Conservation (phyloP, 805 yeast species). For the Saccharomycopsis oosterbeekiorum region DNA sequence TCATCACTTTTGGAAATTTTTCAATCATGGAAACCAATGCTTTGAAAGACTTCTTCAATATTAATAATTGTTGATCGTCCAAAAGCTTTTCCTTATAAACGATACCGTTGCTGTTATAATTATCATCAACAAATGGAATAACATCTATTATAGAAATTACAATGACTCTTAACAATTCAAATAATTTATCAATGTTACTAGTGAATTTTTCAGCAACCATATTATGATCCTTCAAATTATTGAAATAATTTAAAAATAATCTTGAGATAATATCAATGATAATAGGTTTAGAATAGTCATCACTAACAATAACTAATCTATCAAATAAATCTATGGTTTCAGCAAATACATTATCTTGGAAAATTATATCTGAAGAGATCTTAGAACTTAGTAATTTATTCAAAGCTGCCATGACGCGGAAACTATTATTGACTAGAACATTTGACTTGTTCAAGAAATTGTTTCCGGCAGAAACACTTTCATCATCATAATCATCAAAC, state of each 20-base stretch:
- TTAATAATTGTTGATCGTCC: conserved; percentile 27
- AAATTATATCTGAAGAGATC: conserved; percentile 47
- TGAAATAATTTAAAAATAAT: conserved; percentile 39
- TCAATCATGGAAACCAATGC: conserved; percentile 53
- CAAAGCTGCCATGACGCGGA: conserved; percentile 40
- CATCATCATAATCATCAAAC: not conserved
- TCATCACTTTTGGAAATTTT: conserved; percentile 57
- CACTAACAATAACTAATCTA: conserved; percentile 51
- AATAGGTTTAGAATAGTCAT: conserved; percentile 36
- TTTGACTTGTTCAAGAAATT: conserved; percentile 8
- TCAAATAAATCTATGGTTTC: conserved; percentile 74
- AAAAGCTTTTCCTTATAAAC: conserved; percentile 6
- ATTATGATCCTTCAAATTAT: conserved; percentile 21
- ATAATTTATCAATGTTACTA: conserved; percentile 63
- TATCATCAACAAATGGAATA: conserved; percentile 50
- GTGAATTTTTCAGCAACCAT: conserved; percentile 32
- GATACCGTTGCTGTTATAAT: conserved; percentile 25
- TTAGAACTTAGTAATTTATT: conserved; percentile 45
- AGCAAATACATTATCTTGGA: conserved; percentile 56
- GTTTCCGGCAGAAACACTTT: not conserved
- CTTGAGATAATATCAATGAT: conserved; percentile 49
- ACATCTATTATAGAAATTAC: conserved; percentile 51
- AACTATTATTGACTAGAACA: conserved; percentile 21
- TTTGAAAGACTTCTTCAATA: conserved; percentile 40
- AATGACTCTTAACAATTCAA: conserved; percentile 67